Conservation (phyloP, 441 rosid genomes). For the Euphorbia schlechtendalii region DNA sequence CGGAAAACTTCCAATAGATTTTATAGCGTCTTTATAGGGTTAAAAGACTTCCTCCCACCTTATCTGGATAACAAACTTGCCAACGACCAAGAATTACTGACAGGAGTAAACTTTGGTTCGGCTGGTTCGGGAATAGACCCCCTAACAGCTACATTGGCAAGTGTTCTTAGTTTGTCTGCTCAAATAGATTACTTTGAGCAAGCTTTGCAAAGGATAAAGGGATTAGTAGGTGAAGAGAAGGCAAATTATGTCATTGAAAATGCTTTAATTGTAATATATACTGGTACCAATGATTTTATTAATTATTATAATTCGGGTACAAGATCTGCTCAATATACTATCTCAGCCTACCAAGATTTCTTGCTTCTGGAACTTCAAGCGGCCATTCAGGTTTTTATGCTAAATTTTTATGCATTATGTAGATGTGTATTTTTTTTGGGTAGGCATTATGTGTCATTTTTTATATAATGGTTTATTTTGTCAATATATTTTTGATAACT, state of each 20-base stretch:
- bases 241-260: background rate
- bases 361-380: too few species aligned
- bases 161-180: background rate
- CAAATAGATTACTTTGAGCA: constrained; percentile 6
- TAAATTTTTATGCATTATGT: too few species aligned
- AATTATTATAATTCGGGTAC: too few species aligned
- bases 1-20: constrained; percentile 10
- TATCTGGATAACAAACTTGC: background rate
- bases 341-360: too few species aligned
- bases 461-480: too few species aligned
- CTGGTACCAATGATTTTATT: too few species aligned
- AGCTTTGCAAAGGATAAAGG: background rate
- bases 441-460: too few species aligned
- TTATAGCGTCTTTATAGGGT: background rate
- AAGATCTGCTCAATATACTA: too few species aligned
- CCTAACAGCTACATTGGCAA: constrained; percentile 15
- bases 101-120: constrained; percentile 28
- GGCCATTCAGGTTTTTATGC: too few species aligned
- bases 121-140: constrained; percentile 31
- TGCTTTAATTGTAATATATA: background rate
- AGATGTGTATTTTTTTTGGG: too few species aligned
- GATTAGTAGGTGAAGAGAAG: background rate
- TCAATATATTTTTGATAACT: too few species aligned
- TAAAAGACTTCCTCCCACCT: too few species aligned
- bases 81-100: constrained; percentile 21